Evolutionary conservation across 495 filamentous ascomycete genomes (phyloP).

Genomic region (Hypoxylon intermedium): DNA sequence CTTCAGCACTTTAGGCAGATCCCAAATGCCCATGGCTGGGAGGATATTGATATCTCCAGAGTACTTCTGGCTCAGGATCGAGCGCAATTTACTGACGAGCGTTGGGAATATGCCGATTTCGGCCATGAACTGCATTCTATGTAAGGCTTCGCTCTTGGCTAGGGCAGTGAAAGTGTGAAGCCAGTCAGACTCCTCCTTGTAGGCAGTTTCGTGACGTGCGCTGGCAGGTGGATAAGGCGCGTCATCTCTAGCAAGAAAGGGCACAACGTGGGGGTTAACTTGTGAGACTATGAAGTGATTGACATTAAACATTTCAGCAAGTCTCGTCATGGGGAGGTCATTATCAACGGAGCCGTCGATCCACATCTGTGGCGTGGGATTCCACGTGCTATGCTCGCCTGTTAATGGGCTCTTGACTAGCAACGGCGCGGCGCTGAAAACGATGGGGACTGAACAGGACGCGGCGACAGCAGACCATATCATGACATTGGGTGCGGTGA

Average conservation of each 20-base stretch:
- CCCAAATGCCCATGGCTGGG: conserved; percentile 74
- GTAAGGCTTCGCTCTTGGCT: conserved; percentile 80
- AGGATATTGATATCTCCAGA: conserved; percentile 96
- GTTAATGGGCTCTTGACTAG: conserved; percentile 87
- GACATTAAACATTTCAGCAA: conserved; percentile 97
- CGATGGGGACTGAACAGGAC: conserved; percentile 90
- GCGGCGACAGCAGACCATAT: conserved; percentile 97
- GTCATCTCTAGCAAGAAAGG: conserved; percentile 80
- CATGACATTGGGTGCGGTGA: conserved; percentile 90
- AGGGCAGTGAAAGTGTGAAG: conserved; percentile 72
- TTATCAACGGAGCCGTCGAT: conserved; percentile 96
- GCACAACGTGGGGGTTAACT: conserved; percentile 92
- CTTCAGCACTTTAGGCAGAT: conserved; percentile 77
- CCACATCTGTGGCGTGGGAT: conserved; percentile 79
- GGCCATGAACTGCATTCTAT: conserved; percentile 80
- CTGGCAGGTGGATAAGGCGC: conserved; percentile 52
- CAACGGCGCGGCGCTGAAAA: conserved; percentile 77
- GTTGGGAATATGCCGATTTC: conserved; percentile 87
- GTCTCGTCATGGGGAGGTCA: conserved; percentile 87
- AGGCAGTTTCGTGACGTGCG: conserved; percentile 50
- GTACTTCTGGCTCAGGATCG: conserved; percentile 87
- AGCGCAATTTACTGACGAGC: conserved; percentile 76
- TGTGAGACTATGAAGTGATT: conserved; percentile 98
- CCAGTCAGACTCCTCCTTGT: conserved; percentile 58
- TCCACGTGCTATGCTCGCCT: conserved; percentile 80